phyloP scores from a whole-genome alignment of 257 asterid species.

The Hygrophila difformis region DNA sequence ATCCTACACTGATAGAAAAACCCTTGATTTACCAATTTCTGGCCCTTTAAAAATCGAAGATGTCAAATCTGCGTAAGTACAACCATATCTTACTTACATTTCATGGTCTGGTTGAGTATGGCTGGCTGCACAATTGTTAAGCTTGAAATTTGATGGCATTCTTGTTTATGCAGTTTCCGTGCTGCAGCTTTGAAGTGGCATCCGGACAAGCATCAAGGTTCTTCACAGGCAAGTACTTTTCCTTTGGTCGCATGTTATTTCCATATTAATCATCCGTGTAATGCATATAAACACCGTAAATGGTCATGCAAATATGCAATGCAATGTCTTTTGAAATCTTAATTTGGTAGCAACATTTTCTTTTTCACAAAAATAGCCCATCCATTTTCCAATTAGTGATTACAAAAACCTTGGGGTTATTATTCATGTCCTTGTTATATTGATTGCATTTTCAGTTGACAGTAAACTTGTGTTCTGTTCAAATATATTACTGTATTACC shows the following conservation, averaged over 20 bases:
- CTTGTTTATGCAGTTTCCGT: slow-evolving; percentile 56
- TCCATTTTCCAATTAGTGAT: too few species aligned
- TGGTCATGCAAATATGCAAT: background rate
- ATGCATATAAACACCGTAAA: background rate
- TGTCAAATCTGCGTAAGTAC: slow-evolving; percentile 87
- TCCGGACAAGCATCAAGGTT: slow-evolving; percentile 85
- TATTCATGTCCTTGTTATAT: too few species aligned
- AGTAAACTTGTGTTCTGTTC: background rate
- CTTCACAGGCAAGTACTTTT: slow-evolving; percentile 85
- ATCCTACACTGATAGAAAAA: slow-evolving; percentile 44
- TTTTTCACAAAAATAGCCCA: too few species aligned
- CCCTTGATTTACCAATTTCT: slow-evolving; percentile 61
- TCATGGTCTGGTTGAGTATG: background rate
- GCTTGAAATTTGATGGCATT: background rate
- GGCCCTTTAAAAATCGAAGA: slow-evolving; percentile 74
- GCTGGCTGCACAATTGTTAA: too few species aligned
- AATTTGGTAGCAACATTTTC: too few species aligned
- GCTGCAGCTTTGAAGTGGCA: slow-evolving; percentile 86
- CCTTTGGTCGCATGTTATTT: too few species aligned
- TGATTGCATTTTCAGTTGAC: too few species aligned
- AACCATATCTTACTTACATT: background rate
- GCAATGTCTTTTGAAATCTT: slow-evolving; percentile 3
- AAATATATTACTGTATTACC: background rate
- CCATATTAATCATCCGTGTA: background rate
- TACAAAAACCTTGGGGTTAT: too few species aligned